Evolutionary conservation across 2,329 filamentous ascomycete species (phyloP), one percentile per base, ranked within the genome.

Genomic region (Microdochium nivale): DNA sequence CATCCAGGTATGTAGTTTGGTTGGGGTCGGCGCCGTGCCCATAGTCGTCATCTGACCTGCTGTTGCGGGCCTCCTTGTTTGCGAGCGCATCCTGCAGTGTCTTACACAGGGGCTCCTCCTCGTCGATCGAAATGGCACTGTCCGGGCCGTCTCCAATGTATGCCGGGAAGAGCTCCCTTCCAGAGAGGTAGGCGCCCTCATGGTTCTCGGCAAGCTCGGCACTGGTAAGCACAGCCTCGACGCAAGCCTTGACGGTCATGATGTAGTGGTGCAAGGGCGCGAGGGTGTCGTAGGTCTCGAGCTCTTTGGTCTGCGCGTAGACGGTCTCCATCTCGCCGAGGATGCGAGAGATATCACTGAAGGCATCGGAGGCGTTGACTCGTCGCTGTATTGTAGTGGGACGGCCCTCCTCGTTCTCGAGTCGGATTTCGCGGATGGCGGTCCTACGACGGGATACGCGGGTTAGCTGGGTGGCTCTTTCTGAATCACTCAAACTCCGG

Each of bases 71-170:
- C 23, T 59, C 56, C 27, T 49, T 49, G 32, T 51, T 56, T n/a
- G 54, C 55, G n/a, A 57, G 49, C 1, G 48, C 49, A 4, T 60
- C 54, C 43, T 59, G 59, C 19, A 58, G 40, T n/a, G 51, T 49
- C 25, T 55, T 47, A 49, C 58, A 55, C 11, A 54, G 55, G 4
- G 59, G 59, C 33, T 65, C 66, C 32, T 65, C 66, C 48, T 62
- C 62, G 44, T 60, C 62, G 21, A 71, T 54, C 37, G 69, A 70
- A 40, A 74, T 68, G 25, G 70, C 70, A 51, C 67, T 72, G 55
- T 74, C 71, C 1, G 70, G 70, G 21, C 61, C 58, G 30, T 70
- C 66, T 21, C 62, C 67, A 13, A 66, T 50, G 16, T 68, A 70
- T 14, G 65, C 60, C n/a, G 59, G 60, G 40, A 60, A 62, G 14